phyloP scores from a whole-genome alignment of 352 stramenopile species.

The Phytopythium cucurbitacearum region DNA sequence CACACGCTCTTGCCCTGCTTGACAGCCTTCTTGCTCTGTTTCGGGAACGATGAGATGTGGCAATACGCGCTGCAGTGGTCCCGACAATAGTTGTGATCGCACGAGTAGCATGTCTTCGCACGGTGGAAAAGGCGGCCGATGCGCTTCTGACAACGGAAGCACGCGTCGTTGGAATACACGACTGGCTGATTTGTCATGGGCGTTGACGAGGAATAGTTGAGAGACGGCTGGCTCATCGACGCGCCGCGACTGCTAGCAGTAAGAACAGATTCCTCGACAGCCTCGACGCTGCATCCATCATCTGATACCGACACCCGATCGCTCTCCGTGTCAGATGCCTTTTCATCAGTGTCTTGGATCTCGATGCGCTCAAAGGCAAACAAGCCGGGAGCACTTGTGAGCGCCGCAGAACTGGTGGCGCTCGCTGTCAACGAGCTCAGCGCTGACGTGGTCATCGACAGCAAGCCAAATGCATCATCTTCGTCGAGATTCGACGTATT shows the following conservation, averaged over 20 bases:
- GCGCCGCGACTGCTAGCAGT: neutral
- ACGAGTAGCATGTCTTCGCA: slow-evolving; percentile 45
- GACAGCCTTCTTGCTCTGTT: slow-evolving; percentile 4
- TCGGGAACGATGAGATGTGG: slow-evolving; percentile 17
- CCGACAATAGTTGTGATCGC: slow-evolving; percentile 40
- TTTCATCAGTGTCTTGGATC: slow-evolving; percentile 15
- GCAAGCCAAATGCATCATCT: slow-evolving; percentile 41
- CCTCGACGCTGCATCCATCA: slow-evolving; percentile 4
- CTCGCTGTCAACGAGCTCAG: slow-evolving; percentile 21
- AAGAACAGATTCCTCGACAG: neutral
- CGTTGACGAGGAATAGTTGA: neutral
- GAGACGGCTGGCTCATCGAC: neutral
- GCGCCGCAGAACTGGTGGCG: slow-evolving; percentile 7
- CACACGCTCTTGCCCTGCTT: slow-evolving; percentile 10
- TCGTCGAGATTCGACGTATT: slow-evolving; percentile 19
- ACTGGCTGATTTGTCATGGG: neutral
- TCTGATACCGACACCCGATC: slow-evolving; percentile 3
- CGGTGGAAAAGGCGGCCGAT: slow-evolving; percentile 40
- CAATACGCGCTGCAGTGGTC: slow-evolving; percentile 36
- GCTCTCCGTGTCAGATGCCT: slow-evolving; percentile 18
- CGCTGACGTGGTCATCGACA: slow-evolving; percentile 44
- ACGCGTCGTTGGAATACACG: slow-evolving; percentile 12
- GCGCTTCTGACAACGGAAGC: slow-evolving; percentile 34
- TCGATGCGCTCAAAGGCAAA: slow-evolving; percentile 53
- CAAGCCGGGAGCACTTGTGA: slow-evolving; percentile 22